Conservation (phyloP, 108 stramenopile species). For the Cyclotella atomus region DNA sequence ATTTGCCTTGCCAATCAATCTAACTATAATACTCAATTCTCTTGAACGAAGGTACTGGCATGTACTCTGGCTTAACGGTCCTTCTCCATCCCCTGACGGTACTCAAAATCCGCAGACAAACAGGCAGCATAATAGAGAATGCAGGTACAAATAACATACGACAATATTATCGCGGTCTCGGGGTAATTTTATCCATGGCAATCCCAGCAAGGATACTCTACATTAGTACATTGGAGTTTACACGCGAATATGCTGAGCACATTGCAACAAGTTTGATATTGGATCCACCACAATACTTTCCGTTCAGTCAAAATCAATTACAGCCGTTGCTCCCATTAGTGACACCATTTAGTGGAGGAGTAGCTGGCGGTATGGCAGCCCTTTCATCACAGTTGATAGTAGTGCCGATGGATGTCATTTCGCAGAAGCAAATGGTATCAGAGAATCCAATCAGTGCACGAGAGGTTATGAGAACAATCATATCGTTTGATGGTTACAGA, state of each 20-base stretch:
- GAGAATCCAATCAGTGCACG: slow-evolving; percentile 27
- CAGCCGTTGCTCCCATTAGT: slow-evolving; percentile 33
- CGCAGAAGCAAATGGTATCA: slow-evolving; percentile 62
- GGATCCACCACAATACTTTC: slow-evolving; percentile 31
- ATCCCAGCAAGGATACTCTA: slow-evolving; percentile 56
- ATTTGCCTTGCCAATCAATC: background rate
- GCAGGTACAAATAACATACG: slow-evolving; percentile 17
- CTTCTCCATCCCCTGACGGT: slow-evolving; percentile 41
- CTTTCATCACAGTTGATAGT: slow-evolving; percentile 55
- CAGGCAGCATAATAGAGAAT: slow-evolving; percentile 13
- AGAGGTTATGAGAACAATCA: slow-evolving; percentile 30
- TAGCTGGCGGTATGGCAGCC: slow-evolving; percentile 63
- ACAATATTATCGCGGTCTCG: slow-evolving; percentile 56
- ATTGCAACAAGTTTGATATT: slow-evolving; percentile 28
- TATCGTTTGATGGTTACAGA: slow-evolving; percentile 34
- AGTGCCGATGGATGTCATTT: slow-evolving; percentile 68
- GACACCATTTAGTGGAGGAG: slow-evolving; percentile 49
- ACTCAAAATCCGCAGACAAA: slow-evolving; percentile 55
- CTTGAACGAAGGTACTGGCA: background rate
- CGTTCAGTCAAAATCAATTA: slow-evolving; percentile 19
- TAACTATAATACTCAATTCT: background rate
- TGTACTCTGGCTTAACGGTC: slow-evolving; percentile 12
- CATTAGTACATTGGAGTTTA: slow-evolving; percentile 46
- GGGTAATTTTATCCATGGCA: slow-evolving; percentile 54
- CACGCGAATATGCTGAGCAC: slow-evolving; percentile 38